phyloP scores from a whole-genome alignment of 2,329 filamentous ascomycete species.

The Cryphonectria naterciae region DNA sequence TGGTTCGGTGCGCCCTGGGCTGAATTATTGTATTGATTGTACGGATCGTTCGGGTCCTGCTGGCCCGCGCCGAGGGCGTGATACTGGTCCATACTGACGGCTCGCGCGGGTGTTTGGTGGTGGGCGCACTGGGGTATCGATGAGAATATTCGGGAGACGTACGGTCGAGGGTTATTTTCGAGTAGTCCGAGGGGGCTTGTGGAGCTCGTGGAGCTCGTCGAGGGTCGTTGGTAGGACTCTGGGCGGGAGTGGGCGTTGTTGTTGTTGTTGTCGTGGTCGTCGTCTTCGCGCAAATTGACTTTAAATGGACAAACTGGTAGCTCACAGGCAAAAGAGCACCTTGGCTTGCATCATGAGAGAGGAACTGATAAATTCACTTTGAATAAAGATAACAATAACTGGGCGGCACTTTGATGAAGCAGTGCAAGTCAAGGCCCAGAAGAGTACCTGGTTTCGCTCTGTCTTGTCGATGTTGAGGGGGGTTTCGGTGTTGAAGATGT shows the following conservation, averaged over 20 bases:
- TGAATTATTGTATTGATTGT: conserved; percentile 39
- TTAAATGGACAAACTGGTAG: neutral
- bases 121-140: neutral
- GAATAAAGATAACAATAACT: neutral
- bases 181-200: neutral
- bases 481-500: conserved; percentile 8
- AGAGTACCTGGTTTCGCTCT: neutral
- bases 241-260: neutral
- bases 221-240: neutral
- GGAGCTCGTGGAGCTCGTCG: neutral
- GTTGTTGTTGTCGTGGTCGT: neutral
- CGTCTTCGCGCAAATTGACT: neutral
- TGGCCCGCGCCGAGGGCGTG: conserved; percentile 56
- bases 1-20: conserved; percentile 44
- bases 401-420: neutral
- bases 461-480: neutral
- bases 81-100: conserved; percentile 48
- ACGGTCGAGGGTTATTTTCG: neutral
- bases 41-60: conserved; percentile 56
- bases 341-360: conserved; percentile 7
- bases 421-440: neutral
- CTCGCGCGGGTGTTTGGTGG: conserved; percentile 1
- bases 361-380: neutral
- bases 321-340: neutral
- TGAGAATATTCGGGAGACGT: neutral